phyloP scores from a whole-genome alignment of 2,329 filamentous ascomycete species.

The Pseudogymnoascus sp. region DNA sequence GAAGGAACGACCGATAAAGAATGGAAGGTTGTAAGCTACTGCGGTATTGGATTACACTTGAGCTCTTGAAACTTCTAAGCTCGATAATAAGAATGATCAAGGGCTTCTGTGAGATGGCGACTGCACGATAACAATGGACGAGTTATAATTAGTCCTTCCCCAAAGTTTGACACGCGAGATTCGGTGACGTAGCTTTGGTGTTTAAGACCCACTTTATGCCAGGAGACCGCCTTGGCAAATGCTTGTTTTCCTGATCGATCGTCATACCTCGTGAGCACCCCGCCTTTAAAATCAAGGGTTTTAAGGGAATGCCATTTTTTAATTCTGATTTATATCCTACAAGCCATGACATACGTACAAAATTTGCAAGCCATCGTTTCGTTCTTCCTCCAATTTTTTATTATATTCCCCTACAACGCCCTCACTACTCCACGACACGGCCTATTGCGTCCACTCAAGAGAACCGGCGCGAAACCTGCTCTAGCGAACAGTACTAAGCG shows the following conservation, averaged over 20 bases:
- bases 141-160: neutral
- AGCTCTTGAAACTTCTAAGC: neutral
- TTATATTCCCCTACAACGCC: constrained; percentile 26
- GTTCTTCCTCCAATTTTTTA: constrained; percentile 24
- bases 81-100: neutral
- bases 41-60: neutral
- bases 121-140: neutral
- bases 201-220: neutral
- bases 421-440: constrained; percentile 23
- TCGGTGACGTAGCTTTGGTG: neutral
- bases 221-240: neutral
- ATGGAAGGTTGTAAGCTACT: neutral
- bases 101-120: neutral
- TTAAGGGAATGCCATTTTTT: neutral
- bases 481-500: neutral
- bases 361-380: constrained; percentile 15
- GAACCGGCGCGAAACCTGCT: neutral
- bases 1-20: no score
- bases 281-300: neutral
- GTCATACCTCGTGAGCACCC: neutral
- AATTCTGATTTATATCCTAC: neutral
- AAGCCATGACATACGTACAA: constrained; percentile 13
- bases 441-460: constrained; percentile 9
- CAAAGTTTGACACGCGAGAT: neutral
- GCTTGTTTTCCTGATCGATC: neutral